Percentiles rank a stretch among this genome's conserved stretches.
Conservation (phyloP, 805 yeast species). For the Grigorovia humatica region DNA sequence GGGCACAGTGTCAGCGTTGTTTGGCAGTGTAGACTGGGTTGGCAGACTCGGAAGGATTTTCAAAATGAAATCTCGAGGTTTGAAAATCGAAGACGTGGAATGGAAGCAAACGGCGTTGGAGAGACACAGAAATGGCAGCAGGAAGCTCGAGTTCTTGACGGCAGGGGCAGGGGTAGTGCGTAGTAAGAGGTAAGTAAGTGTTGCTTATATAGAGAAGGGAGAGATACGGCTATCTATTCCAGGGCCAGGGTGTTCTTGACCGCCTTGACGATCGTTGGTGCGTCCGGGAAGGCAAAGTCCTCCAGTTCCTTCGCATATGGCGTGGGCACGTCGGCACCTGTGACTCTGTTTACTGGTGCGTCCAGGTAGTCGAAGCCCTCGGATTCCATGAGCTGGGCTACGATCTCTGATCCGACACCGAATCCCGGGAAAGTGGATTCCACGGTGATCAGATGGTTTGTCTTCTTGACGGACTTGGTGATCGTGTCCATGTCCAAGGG, state of each 20-base stretch:
- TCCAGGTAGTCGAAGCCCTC: constrained; percentile 97
- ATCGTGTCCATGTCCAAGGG: constrained; percentile 89
- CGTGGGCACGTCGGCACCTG: constrained; percentile 99
- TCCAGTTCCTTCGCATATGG: constrained; percentile 95
- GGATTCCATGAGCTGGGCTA: constrained; percentile 96
- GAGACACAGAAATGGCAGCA: too few species aligned
- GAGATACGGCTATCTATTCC: constrained; percentile 25
- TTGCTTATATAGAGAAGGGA: background rate
- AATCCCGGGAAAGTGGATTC: constrained; percentile 98
- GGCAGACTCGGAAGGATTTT: background rate
- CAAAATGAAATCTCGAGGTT: background rate
- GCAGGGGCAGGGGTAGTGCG: background rate
- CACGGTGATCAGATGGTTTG: constrained; percentile 90
- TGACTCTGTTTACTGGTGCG: constrained; percentile 96
- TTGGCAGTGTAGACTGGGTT: too few species aligned
- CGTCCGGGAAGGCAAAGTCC: constrained; percentile 98
- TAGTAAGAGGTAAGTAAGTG: too few species aligned
- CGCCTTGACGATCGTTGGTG: constrained; percentile 81
- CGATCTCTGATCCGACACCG: constrained; percentile 97
- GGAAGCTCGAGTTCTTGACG: too few species aligned
- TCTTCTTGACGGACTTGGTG: constrained; percentile 83
- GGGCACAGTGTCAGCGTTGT: too few species aligned
- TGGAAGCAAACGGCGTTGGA: too few species aligned
- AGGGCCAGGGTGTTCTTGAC: constrained; percentile 68
- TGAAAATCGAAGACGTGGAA: background rate